Conservation (phyloP, 805 yeast genomes). For the Ogataea haglerorum region DNA sequence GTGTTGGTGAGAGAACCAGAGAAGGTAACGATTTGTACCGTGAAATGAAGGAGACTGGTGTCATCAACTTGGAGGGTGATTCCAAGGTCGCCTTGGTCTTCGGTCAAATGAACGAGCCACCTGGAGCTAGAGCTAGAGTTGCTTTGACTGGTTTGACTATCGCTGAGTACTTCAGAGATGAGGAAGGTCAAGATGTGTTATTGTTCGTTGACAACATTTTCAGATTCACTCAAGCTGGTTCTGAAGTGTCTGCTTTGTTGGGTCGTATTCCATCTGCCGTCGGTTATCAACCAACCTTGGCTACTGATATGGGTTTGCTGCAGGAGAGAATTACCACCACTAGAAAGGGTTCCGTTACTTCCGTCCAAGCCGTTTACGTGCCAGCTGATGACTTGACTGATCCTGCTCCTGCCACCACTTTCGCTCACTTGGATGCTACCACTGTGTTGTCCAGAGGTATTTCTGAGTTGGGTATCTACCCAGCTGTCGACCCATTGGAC, state of each 20-base stretch:
- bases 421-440: constrained; percentile 99
- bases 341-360: constrained; percentile 98
- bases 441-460: constrained; percentile 99
- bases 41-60: constrained; percentile 99
- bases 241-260: constrained; percentile 98
- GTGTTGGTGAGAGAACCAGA: constrained; percentile 99
- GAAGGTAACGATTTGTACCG: constrained; percentile 99
- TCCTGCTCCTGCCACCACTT: constrained; percentile 99
- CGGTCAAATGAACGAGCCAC: constrained; percentile 99
- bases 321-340: constrained; percentile 99
- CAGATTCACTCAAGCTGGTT: constrained; percentile 99
- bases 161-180: constrained; percentile 99
- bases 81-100: constrained; percentile 98
- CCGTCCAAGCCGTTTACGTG: constrained; percentile 99
- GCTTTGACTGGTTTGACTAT: constrained; percentile 99
- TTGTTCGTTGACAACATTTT: constrained; percentile 99
- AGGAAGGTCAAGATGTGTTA: constrained; percentile 99
- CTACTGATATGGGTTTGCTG: constrained; percentile 99
- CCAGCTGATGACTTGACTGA: constrained; percentile 99
- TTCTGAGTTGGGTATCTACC: constrained; percentile 99
- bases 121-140: constrained; percentile 99
- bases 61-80: constrained; percentile 98
- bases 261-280: constrained; percentile 99
- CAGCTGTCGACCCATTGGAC: constrained; percentile 99
- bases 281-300: constrained; percentile 99